Evolutionary conservation across 78 protist genomes (phyloP), one percentile per base, ranked within the genome.

Genomic region (Dictyostelium citrinum): DNA sequence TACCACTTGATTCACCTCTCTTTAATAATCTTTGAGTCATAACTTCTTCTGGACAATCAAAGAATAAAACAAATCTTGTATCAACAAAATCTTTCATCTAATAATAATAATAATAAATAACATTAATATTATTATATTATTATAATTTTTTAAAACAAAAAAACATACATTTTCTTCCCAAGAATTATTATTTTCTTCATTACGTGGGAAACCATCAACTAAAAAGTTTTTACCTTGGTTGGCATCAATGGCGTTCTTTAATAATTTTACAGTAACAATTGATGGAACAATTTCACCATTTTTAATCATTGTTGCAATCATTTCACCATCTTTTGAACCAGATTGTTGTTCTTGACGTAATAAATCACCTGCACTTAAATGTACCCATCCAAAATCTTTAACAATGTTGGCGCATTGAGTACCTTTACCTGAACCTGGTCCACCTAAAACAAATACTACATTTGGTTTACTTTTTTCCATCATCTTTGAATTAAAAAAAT

Each of bases 281-380:
- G 90, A 93, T 51, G 97, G 98, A 17, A 96, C 98, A 7, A 96
- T 83, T 64, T 86, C 90, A 85, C 96, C 96, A 51, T 84, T 90
- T 51, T 81, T 90, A n/a, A 94, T 94, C 96, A 94, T 94, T 6
- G 71, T 68, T 17, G 83, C 35, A 43, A 94, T 94, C 96, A 94
- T 94, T n/a, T 76, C 85, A 43, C 97, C 98, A 67, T 92, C 35
- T 17, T 64, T 35, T 22, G 96, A 84, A 77, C 97, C 97, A 12
- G 86, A 70, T 8, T 81, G 46, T 35, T 58, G 35, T 90, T 96
- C 99, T 6, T 93, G 96, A 64, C 99, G 97, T 51, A 98, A 95
- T 35, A 98, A 92, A 29, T 98, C 99, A 33, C 99, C 99, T 5
- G 99, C 99, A 31, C 96, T 90, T 61, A 98, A 61, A 78, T 98